Base-by-base conservation (phyloP, 75 land plant species). In the Azolla pinnata region DNA sequence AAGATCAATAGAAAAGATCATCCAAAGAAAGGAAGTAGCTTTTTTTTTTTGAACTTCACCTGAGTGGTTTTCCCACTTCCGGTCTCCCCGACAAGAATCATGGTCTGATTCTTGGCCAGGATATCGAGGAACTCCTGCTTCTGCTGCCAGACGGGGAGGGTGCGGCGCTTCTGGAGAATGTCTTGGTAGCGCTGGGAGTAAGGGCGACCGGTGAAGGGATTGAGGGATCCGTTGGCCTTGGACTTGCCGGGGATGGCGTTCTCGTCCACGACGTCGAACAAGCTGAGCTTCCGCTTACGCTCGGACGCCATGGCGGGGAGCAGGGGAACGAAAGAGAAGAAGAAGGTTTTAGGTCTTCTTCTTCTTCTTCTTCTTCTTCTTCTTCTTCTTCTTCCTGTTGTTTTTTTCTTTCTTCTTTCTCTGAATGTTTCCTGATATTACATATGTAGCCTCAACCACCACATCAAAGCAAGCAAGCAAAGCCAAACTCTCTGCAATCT, bases 41-140 rank as follows among this genome's bases (percentile, higher is more conserved):
- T 23, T 38, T 35, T 59, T 38, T 38, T 38, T n/a, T 17, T 18
- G 17, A 17, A 17, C n/a, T 23, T 14, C n/a, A 91, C 97, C 88
- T 91, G 95, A 21, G 89, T 88, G 1, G 95, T 88, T 69, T 91
- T 91, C 29, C 95, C 97, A 62, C 89, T 85, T 10, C 97, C 97
- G 35, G 95, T 91, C 58, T 91, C 97, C 34, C 95, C 97, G 38
- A 91, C 97, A 18, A 91, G 55, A 27, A 91, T 79, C 53, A 88
- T 57, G 28, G 79, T 77, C 74, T 92, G 95, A 60, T 83, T 80
- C 12, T 49, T 75, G 60, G 71, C 77, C 48, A 88, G 57, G 0
- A 56, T 82, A 40, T 82, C 75, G 21, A 88, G 56, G 42, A 92
- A 88, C 70, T 92, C 95, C 24, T 76, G 77, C 48, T 83, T 85